Evolutionary conservation across 345 rosid species (phyloP), one percentile per base, ranked within the genome.

Genomic region (Linum lewisii): DNA sequence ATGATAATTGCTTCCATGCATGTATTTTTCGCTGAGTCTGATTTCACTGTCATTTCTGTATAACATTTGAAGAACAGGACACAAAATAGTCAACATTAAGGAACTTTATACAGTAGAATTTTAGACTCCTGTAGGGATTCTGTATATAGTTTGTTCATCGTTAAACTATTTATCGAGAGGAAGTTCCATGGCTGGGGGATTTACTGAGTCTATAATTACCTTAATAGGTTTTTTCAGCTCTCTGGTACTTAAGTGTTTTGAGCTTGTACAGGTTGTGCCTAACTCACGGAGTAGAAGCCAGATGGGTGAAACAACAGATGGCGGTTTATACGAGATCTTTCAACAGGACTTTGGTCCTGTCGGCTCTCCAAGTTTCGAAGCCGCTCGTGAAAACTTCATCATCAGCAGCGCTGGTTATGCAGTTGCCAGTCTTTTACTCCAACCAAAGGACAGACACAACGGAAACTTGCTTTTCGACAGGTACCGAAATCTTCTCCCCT

Each of bases 241-340:
- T 16, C 13, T 42, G 47, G 47, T 42, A 42, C 15, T 42, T 7
- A 42, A 45, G 29, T 29, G 13, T 21, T 20, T 63, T 62, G 11
- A 25, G 36, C 21, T 62, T 10, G 44, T 16, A 53, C 71, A 93
- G 99, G 97, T 94, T 67, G 99, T 94, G 74, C 99, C 96, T 54
- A 84, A 87, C 68, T 60, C 96, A 64, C 78, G 95, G 34, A 94
- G 99, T 77, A 82, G 99, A 77, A 94, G 95, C 70, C 97, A 94
- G 72, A 94, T 94, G 97, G 99, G 97, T 45, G 99, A 94, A 79
- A 94, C 99, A 52, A 94, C 85, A 26, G 99, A 94, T 63, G 99
- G 99, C 56, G 99, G 99, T 64, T 64, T 94, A 77, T 90, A 81
- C 44, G 99, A 94, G 76, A 90, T 94, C 59, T 94, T 94, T 76